Evolutionary conservation across 2,329 filamentous ascomycete species (phyloP), one percentile per base, ranked within the genome.

Genomic region (Aspergillus hiratsukae): DNA sequence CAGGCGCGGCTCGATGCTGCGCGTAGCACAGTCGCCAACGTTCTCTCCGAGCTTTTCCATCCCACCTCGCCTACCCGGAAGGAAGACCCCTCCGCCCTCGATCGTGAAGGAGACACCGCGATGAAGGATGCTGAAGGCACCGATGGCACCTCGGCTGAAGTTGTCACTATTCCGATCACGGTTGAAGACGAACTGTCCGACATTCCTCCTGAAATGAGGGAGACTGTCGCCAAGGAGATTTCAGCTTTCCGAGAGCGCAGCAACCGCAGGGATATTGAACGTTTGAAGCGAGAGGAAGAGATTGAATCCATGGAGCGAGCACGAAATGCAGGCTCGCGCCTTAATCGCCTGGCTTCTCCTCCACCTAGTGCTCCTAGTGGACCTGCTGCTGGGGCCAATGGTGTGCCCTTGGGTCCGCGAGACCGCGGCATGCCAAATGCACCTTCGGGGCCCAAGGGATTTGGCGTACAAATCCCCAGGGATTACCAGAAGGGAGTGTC

Each of bases 141-240:
- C 40, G 85, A 84, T 41, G 85, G 86, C 35, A 75, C 76, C 43
- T 84, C 85, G 54, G 86, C 90, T 5, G 91, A 96, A 72, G 87
- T 97, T 41, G 87, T 96, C 61, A 96, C 92, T 56, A 96, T 97
- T 57, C 88, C 91, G 3, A 81, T 96, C 31, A 86, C 87, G 1
- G 84, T 89, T 52, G 94, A 99, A 61, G 95, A 99, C 68, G 94
- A 99, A 69, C 80, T 99, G 48, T 88, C 92, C 21, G 94, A 99
- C 67, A 97, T 99, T 49, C 94, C 94, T 0, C 88, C 90, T 0
- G 94, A 97, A 70, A 95, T 96, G 91, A 87, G 94, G 25, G 94
- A 96, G 70, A 92, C 91, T 0, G 94, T 99, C 17, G 90, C 94
- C 0, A 88, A 88, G 56, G 95, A 99, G 72, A 99, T 99, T 66